A percentile compares a stretch with the other conserved stretches of the same genome.
Conservation (phyloP, 1,139 yeast species). For the Scheffersomyces cryptocercus region DNA sequence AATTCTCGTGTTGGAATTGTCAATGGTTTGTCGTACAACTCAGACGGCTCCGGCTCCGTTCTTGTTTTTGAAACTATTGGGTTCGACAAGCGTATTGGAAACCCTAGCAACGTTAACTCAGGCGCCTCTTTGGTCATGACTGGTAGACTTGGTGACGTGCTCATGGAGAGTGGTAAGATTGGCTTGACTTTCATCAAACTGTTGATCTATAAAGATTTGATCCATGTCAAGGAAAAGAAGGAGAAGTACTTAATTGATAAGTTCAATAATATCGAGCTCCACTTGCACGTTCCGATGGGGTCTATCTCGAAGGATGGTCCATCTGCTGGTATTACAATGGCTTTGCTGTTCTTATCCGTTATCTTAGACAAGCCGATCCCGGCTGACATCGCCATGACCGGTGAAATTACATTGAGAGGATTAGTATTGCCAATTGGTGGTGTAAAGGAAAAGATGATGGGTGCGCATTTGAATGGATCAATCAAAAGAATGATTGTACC, state of each 20-base stretch:
- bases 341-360: constrained; percentile 74
- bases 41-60: constrained; percentile 86
- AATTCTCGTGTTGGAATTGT: constrained; percentile 59
- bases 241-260: constrained; percentile 35
- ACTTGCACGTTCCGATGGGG: constrained; percentile 89
- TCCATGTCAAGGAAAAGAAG: constrained; percentile 26
- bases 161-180: constrained; percentile 80
- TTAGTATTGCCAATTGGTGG: constrained; percentile 90
- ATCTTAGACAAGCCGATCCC: constrained; percentile 70
- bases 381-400: constrained; percentile 82
- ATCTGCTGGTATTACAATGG: constrained; percentile 90
- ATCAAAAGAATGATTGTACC: constrained; percentile 68
- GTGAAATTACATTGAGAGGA: constrained; percentile 87
- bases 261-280: constrained; percentile 62
- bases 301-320: constrained; percentile 92
- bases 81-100: constrained; percentile 29
- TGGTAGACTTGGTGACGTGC: constrained; percentile 81
- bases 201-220: constrained; percentile 41
- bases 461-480: constrained; percentile 75
- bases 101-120: constrained; percentile 30
- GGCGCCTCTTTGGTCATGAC: constrained; percentile 61
- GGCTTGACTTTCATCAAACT: constrained; percentile 75
- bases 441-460: constrained; percentile 77
- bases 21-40: constrained; percentile 87
- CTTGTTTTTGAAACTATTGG: constrained; percentile 79